Evolutionary conservation across 2,329 filamentous ascomycete genomes (phyloP).

Genomic region (Coniochaeta sp.): DNA sequence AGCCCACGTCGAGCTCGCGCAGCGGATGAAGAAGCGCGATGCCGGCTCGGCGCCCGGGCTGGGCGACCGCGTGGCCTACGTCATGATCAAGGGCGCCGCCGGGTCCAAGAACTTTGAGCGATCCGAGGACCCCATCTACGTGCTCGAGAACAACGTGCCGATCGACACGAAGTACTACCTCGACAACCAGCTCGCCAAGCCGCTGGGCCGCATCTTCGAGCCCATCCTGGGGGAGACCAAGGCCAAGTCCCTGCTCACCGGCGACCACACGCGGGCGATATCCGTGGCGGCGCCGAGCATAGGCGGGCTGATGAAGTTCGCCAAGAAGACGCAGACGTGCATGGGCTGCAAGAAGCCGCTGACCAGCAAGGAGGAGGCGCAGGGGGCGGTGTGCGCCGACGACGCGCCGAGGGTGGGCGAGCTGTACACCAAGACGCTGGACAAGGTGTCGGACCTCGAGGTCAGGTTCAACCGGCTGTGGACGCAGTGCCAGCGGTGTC

Average conservation of each 20-base stretch:
- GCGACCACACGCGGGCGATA: constrained; percentile 91
- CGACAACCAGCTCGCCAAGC: constrained; percentile 96
- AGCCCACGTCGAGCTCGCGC: constrained; percentile 89
- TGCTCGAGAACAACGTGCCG: constrained; percentile 93
- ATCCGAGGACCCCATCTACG: constrained; percentile 93
- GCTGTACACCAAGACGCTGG: constrained; percentile 84
- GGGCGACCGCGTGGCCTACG: constrained; percentile 94
- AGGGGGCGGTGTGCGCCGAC: constrained; percentile 80
- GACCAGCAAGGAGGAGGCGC: constrained; percentile 66
- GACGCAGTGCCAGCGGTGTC: constrained; percentile 97
- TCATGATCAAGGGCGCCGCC: constrained; percentile 87
- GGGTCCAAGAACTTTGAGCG: constrained; percentile 95
- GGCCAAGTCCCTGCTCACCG: constrained; percentile 75
- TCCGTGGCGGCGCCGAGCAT: constrained; percentile 85
- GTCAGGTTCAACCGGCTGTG: constrained; percentile 87
- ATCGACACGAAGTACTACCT: constrained; percentile 99
- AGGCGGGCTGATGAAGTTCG: constrained; percentile 95
- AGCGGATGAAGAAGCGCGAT: constrained; percentile 96
- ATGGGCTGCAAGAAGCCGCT: constrained; percentile 99
- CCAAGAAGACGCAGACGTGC: constrained; percentile 95
- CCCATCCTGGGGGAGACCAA: constrained; percentile 93
- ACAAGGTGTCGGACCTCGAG: constrained; percentile 85
- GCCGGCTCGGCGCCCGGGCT: constrained; percentile 86
- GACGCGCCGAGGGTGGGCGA: constrained; percentile 82
- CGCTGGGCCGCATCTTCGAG: constrained; percentile 91